Evolutionary conservation across 2,329 filamentous ascomycete genomes (phyloP), one percentile per base, ranked within the genome.

Genomic region (Gnomoniopsis sp.): DNA sequence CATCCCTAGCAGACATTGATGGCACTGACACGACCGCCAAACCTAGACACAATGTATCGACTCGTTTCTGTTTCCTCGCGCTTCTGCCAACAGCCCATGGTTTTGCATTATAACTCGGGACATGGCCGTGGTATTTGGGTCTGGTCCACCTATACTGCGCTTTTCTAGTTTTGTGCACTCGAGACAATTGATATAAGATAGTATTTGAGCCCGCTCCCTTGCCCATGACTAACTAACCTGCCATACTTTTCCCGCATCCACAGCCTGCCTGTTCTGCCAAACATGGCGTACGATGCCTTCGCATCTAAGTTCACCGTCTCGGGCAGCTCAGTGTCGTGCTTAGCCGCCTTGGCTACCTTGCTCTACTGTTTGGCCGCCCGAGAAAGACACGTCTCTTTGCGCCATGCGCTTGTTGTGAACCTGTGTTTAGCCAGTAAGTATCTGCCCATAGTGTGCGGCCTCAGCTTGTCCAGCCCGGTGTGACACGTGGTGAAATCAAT

Each of bases 341-440:
- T 62, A 23, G 61, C 63, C 3, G 60, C 63, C 14, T 52, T 48
- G 6, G 51, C 55, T 26, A 61, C 63, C 14, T 52, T 64, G 23
- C 41, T 56, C 10, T 64, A 56, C 8, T 64, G 61, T 22, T 47
- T 53, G 14, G 21, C 57, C 12, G 62, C 55, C 34, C 49, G 51
- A 17, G 56, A 49, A 17, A 58, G 55, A 41, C 63, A 66, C 30
- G 59, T 55, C 30, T 65, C 64, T n/a, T 63, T 65, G 34, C 64
- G 65, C 6, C 64, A 67, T 60, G 65, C 65, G 8, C 55, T 67
- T 36, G 49, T 67, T 11, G 43, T 67, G 23, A 65, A 66, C 21
- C 60, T 66, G 6, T 60, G 61, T 10, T 46, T 66, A 43, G 63
- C 65, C 33, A 65, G 65, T 66, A 55, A 26, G 64, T 3, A n/a